Base-by-base conservation (phyloP, 1,284 basidiomycete genomes). In the Caloboletus inedulis region DNA sequence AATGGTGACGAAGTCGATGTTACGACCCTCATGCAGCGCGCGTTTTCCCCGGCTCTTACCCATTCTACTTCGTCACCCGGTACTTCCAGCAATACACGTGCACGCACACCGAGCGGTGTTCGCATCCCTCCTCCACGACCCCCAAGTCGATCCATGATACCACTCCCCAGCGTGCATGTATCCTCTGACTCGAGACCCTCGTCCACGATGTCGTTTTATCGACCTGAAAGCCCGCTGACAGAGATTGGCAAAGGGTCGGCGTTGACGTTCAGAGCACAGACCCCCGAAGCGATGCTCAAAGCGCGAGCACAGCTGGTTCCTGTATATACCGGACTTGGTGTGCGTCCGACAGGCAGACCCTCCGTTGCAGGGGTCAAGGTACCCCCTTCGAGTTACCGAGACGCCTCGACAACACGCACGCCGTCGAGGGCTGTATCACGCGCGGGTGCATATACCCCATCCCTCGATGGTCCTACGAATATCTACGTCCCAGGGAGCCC, bases 61-160 rank as follows among this genome's bases (percentile, higher is more conserved):
- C 39, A 67, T 43, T 67, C 65, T 31, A 67, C 69, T 6, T 69
- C 65, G 7, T 76, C 78, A 25, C 72, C 72, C 37, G 63, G 69
- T 53, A 68, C 71, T 42, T 53, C 59, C 39, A 51, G 39, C 23
- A 40, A 61, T 46, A 61, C 57, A 7, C 69, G 73, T 40, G 66
- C 72, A 8, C 66, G 70, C 43, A 77, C 78, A 13, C 74, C 75
- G 0, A 66, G 71, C 18, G 65, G 73, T 31, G 55, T 64, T 41
- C 72, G 67, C 37, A 56, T 69, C 9, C 82, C 81, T 59, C 79
- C 80, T 42, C 79, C 84, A n/a, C 78, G 89, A 34, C 86, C 89
- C 31, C 87, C 88, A 1, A 90, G 88, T 64, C 79, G 86, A 52
- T 91, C 89, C 5, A 86, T 82, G 80, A 91, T 91, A 54, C 89